A percentile compares a stretch with the other conserved stretches of the same genome.
Conservation (phyloP, 306 rosid genomes). For the Carpinus viminea region DNA sequence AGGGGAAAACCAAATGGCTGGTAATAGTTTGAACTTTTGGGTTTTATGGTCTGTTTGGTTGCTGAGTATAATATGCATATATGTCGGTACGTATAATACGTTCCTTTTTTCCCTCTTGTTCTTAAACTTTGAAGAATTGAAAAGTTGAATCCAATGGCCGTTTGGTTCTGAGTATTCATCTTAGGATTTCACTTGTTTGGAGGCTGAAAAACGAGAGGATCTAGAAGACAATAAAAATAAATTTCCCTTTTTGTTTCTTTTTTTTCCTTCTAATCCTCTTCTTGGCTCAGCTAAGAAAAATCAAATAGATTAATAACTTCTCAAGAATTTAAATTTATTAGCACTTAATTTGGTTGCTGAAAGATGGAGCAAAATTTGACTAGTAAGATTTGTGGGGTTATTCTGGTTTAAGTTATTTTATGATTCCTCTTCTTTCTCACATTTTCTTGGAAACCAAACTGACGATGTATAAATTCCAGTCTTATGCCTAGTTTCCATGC, state of each 20-base stretch:
- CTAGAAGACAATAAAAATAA: background rate
- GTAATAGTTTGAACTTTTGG: too few species aligned
- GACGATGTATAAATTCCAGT: background rate
- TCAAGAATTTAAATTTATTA: background rate
- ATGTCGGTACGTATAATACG: too few species aligned
- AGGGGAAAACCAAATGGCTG: too few species aligned
- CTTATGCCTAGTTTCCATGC: background rate
- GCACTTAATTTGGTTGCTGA: background rate
- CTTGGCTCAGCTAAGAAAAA: background rate
- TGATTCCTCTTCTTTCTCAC: background rate
- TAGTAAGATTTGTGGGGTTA: background rate
- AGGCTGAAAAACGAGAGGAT: background rate
- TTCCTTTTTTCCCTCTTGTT: background rate
- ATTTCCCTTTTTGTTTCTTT: background rate
- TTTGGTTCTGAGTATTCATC: background rate
- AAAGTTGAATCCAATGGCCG: background rate
- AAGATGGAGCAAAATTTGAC: background rate
- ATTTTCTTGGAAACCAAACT: background rate
- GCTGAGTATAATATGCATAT: background rate
- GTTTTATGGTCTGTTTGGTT: constrained; percentile 4
- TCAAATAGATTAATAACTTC: background rate
- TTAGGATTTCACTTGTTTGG: constrained; percentile 4
- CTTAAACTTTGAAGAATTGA: background rate
- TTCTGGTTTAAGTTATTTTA: too few species aligned
- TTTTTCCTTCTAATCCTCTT: background rate